Percentiles rank a stretch among this genome's conserved stretches.
These are phyloP conservation scores for Mycena amicta DNA, from an alignment of 768 basidiomycete genomes.

Conservation along the genomic window DNA sequence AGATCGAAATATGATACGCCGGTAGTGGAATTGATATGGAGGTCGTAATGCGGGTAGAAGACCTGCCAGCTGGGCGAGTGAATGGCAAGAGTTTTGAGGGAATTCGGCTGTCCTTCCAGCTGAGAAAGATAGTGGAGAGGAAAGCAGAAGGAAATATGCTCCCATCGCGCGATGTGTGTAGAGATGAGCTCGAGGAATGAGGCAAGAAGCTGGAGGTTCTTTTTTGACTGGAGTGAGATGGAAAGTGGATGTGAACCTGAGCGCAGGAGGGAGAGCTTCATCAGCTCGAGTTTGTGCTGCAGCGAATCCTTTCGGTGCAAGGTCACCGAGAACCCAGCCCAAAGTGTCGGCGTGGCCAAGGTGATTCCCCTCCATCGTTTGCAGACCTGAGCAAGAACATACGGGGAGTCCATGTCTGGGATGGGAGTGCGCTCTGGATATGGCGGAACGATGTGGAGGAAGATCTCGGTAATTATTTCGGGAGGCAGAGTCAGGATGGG, in stretches of 20 bases:
- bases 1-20: neutral
- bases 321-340: neutral
- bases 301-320: neutral
- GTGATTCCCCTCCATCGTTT: neutral
- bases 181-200: neutral
- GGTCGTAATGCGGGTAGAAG: too few species aligned
- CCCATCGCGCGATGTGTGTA: neutral
- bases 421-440: neutral
- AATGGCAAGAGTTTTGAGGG: neutral
- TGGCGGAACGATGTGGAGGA: neutral
- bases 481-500: neutral
- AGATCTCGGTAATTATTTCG: neutral
- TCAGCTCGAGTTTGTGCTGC: neutral
- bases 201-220: neutral
- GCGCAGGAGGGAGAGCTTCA: neutral
- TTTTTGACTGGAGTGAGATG: neutral
- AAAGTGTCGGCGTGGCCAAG: neutral
- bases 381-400: neutral
- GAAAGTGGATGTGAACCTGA: neutral
- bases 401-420: neutral
- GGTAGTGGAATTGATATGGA: neutral
- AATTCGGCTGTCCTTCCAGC: neutral
- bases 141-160: neutral
- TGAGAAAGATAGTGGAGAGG: neutral
- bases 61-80: too few species aligned